These are phyloP conservation scores for Phytopythium oedochilum DNA, from an alignment of 352 stramenopile species.

Conservation along the genomic window DNA sequence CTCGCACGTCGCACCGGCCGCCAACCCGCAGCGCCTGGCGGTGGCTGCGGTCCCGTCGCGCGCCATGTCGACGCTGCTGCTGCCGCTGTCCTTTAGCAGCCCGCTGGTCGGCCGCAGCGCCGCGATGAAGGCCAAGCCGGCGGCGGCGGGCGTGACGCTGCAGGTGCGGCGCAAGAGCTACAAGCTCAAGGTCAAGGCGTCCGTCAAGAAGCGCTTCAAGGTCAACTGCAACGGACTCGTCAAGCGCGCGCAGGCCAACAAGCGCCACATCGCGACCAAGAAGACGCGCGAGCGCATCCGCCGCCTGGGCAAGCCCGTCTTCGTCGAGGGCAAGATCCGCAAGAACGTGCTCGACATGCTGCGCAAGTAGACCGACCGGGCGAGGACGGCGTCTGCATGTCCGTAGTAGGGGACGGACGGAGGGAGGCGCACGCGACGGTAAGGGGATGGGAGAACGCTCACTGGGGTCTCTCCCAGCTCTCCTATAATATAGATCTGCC, in stretches of 20 bases:
- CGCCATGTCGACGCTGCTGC: slow-evolving; percentile 12
- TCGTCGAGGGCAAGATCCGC: slow-evolving; percentile 67
- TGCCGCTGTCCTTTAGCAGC: slow-evolving; percentile 14
- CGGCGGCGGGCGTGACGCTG: slow-evolving; percentile 3
- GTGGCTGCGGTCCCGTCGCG: slow-evolving; percentile 1
- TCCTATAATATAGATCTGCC: slow-evolving; percentile 1
- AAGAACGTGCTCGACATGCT: slow-evolving; percentile 84
- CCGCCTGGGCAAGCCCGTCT: slow-evolving; percentile 65
- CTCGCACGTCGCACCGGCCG: slow-evolving; percentile 19
- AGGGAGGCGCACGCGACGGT: too few species aligned
- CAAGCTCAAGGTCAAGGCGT: slow-evolving; percentile 81
- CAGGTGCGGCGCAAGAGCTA: slow-evolving; percentile 68
- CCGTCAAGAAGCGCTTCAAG: slow-evolving; percentile 84
- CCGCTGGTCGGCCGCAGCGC: slow-evolving; percentile 15
- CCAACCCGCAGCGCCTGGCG: slow-evolving; percentile 3
- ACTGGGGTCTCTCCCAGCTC: too few species aligned
- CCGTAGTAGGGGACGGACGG: too few species aligned
- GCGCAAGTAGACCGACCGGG: slow-evolving; percentile 20
- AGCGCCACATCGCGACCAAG: slow-evolving; percentile 83
- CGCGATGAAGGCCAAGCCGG: slow-evolving; percentile 22
- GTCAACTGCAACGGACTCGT: slow-evolving; percentile 79
- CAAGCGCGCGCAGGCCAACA: slow-evolving; percentile 75
- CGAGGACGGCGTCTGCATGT: too few species aligned
- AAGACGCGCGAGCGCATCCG: slow-evolving; percentile 80
- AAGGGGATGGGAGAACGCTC: too few species aligned